phyloP scores from a whole-genome alignment of 768 basidiomycete genomes.

The Lentinus brumalis region DNA sequence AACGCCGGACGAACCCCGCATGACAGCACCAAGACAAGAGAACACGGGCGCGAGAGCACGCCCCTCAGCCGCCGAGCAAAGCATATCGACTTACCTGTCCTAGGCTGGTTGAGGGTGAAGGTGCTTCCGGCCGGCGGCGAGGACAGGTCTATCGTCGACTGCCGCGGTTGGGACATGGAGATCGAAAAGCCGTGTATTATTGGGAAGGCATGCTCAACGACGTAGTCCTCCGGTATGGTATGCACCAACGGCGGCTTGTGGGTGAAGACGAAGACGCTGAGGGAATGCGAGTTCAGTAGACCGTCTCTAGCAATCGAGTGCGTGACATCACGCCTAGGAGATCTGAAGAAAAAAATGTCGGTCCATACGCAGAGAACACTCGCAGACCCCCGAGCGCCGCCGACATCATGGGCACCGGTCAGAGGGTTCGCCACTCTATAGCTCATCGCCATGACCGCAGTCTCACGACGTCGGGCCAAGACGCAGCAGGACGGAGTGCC shows the following conservation, averaged over 20 bases:
- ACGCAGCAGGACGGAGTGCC: too few relatives aligned
- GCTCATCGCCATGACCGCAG: neutral
- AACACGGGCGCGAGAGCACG: too few relatives aligned
- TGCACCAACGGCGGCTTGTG: constrained; percentile 27
- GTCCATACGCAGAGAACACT: too few relatives aligned
- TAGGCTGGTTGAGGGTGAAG: constrained; percentile 34
- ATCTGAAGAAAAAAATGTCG: too few relatives aligned
- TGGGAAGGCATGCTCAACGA: constrained; percentile 55
- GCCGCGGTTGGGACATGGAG: constrained; percentile 55
- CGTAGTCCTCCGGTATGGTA: constrained; percentile 35
- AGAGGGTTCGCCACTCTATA: too few relatives aligned
- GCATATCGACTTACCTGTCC: constrained; percentile 40
- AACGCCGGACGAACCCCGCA: too few relatives aligned
- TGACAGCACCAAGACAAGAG: too few relatives aligned
- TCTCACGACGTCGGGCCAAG: neutral
- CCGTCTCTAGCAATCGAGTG: neutral
- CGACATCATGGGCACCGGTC: too few relatives aligned
- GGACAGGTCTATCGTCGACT: constrained; percentile 39
- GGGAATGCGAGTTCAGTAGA: neutral
- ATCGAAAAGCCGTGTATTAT: constrained; percentile 57
- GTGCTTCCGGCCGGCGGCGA: constrained; percentile 22
- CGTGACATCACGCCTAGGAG: neutral
- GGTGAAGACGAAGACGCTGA: constrained; percentile 53
- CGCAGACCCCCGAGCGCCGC: too few relatives aligned
- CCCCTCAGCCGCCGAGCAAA: too few relatives aligned